Evolutionary conservation across 2,329 filamentous ascomycete genomes (phyloP), one percentile per base, ranked within the genome.

Genomic region (Colletotrichum horii): DNA sequence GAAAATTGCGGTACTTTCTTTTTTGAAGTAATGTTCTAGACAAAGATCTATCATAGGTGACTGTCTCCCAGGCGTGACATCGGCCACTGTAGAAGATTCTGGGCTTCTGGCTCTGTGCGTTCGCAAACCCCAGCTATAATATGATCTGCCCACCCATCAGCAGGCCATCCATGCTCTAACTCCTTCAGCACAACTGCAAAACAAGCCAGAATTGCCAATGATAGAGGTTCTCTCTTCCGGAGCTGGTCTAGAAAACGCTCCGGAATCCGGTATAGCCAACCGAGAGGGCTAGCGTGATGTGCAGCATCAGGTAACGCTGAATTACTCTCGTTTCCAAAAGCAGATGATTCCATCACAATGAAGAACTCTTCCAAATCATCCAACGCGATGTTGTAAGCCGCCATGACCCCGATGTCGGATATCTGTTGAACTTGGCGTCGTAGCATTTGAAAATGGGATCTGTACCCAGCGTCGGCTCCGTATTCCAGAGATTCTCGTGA

Each of bases 71-170:
- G 43, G 19, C 43, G 43, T 48, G 43, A 22, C 58, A 61, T 19
- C 11, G 28, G 58, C 58, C 58, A 61, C 1, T 32, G 24, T 8
- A 61, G 26, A 15, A 61, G 28, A 30, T 61, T 4, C 15, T 28
- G 24, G 19, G 28, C 1, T 32, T 22, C 58, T 14, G 28, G 24
- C 19, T 19, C 28, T 28, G 11, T 61, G 19, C 19, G 28, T 61
- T 61, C 58, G 24, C 48, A 28, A 36, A 68, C 43, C n/a, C 66
- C 30, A 24, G 30, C 15, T 48, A 68, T 56, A 2, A 58, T 68
- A n/a, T 58, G 48, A 15, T 68, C 48, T 24, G 48, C 48, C 66
- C 66, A 58, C 0, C 28, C 66, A n/a, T 68, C 48, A 22, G 22
- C 48, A n/a, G 30, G 48, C 66, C 66, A 68, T 9, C 30, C 30